phyloP scores from a whole-genome alignment of 1,139 yeast genomes.

The Ogataea hybrid region DNA sequence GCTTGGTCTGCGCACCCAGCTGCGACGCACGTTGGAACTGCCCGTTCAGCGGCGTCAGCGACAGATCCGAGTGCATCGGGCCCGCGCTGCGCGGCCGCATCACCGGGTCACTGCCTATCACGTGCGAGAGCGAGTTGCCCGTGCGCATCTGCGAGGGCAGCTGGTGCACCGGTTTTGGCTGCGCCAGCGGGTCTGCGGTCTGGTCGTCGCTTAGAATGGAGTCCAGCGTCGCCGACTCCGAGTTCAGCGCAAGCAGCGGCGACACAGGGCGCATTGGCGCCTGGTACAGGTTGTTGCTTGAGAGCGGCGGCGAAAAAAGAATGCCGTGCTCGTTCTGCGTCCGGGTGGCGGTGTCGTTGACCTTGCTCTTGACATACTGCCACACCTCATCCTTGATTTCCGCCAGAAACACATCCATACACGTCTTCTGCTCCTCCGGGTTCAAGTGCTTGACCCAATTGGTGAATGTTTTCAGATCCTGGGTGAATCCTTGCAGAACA shows the following conservation, averaged over 20 bases:
- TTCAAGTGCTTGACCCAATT: slow-evolving; percentile 60
- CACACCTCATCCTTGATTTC: slow-evolving; percentile 48
- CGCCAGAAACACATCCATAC: slow-evolving; percentile 57
- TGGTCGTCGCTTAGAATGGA: slow-evolving; percentile 32
- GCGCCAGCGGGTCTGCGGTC: slow-evolving; percentile 5
- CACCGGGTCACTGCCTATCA: slow-evolving; percentile 26
- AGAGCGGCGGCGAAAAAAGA: slow-evolving; percentile 28
- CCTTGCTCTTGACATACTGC: slow-evolving; percentile 33
- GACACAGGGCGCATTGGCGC: slow-evolving; percentile 30
- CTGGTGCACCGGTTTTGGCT: slow-evolving; percentile 21
- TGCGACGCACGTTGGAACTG: slow-evolving; percentile 15
- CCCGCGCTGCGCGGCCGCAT: slow-evolving; percentile 44
- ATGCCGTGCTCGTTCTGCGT: slow-evolving; percentile 15
- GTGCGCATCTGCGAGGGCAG: slow-evolving; percentile 24
- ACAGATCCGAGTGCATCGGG: slow-evolving; percentile 24
- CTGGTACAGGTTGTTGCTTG: slow-evolving; percentile 26
- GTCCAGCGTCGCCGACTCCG: slow-evolving; percentile 37
- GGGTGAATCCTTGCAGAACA: slow-evolving; percentile 38
- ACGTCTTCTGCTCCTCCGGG: slow-evolving; percentile 54
- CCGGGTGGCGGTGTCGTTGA: slow-evolving; percentile 17
- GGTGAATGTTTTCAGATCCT: slow-evolving; percentile 50
- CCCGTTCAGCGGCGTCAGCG: slow-evolving; percentile 11
- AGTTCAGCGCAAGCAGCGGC: slow-evolving; percentile 29
- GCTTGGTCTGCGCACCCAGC: slow-evolving; percentile 18
- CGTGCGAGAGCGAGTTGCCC: slow-evolving; percentile 16